Evolutionary conservation across 1,284 basidiomycete genomes (phyloP), one percentile per base, ranked within the genome.

Genomic region (Volvariella surrecta): DNA sequence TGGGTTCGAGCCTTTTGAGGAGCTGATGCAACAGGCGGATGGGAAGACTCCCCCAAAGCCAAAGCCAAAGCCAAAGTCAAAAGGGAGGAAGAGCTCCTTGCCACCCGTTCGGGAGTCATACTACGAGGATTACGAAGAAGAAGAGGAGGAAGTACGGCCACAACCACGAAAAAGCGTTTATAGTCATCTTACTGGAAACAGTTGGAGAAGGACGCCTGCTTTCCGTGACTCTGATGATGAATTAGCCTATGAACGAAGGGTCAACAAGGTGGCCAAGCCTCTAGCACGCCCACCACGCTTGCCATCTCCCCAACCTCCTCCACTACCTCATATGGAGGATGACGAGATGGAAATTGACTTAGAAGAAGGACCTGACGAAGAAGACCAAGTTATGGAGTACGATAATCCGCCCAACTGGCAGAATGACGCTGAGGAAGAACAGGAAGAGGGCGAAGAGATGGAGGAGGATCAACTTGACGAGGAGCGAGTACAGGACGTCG

Each of bases 1-100:
- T 56, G 93, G 90, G 8, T 89, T 89, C 58, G 90, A 94, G 60
- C 80, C 80, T 9, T 85, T 89, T 54, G 78, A 81, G 45, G 75
- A 80, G 51, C 70, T 91, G 54, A 76, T 93, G 50, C 67, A 71
- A 39, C 79, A 84, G 53, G 82, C 75, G 0, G 81, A 87, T 60
- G 68, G 68, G 43, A 66, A 71, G n/a, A 71, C 78, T 2, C 79
- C 80, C 2, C 75, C 73, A n/a, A 68, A 63, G 42, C 66, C 71
- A 20, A 72, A 69, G 9, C 65, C 59, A 56, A 75, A 63, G n/a
- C n/a, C n/a, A n/a, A n/a, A n/a, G n/a, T n/a, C n/a, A n/a, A n/a
- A n/a, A n/a, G n/a, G n/a, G 61, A 73, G 66, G 56, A 68, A 62
- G 47, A 65, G 61, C 37, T 58, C 60, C 20, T 58, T 50, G 40